Evolutionary conservation across 23 red algal genomes (phyloP).

Genomic region (Gracilaria gracilis): DNA sequence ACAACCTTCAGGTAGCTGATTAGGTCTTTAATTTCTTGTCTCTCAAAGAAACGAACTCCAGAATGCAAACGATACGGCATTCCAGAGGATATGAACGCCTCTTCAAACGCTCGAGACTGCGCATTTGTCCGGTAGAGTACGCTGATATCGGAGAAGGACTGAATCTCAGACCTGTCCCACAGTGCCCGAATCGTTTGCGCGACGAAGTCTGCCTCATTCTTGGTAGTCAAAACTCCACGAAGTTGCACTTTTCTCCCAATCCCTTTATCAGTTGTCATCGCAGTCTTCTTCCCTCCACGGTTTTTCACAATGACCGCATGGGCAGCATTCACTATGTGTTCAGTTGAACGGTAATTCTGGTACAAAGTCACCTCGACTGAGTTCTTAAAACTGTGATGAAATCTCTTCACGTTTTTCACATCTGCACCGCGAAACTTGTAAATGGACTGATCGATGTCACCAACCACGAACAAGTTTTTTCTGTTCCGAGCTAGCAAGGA

Average conservation of each 20-base stretch:
- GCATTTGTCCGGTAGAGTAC: slow-evolving; percentile 89
- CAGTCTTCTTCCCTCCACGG: slow-evolving; percentile 24
- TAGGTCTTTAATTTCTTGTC: slow-evolving; percentile 78
- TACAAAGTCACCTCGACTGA: slow-evolving; percentile 39
- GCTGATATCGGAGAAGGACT: slow-evolving; percentile 63
- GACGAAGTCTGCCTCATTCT: slow-evolving; percentile 47
- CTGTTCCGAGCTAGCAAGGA: slow-evolving; percentile 41
- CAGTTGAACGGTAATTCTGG: slow-evolving; percentile 79
- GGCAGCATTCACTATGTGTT: slow-evolving; percentile 55
- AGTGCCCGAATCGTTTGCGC: background rate
- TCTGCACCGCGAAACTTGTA: slow-evolving; percentile 92
- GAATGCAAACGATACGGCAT: slow-evolving; percentile 75
- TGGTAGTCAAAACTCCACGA: slow-evolving; percentile 14
- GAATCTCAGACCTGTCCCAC: slow-evolving; percentile 1
- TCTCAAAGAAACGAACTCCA: slow-evolving; percentile 84
- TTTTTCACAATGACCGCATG: slow-evolving; percentile 75
- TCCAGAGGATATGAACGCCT: slow-evolving; percentile 58
- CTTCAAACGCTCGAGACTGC: slow-evolving; percentile 70
- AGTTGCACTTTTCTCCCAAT: slow-evolving; percentile 57
- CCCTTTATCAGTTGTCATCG: slow-evolving; percentile 60
- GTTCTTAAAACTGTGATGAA: slow-evolving; percentile 51
- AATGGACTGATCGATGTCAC: slow-evolving; percentile 85
- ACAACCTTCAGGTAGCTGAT: slow-evolving; percentile 74
- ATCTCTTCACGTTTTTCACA: slow-evolving; percentile 47
- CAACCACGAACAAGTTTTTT: slow-evolving; percentile 79